These are phyloP conservation scores for Chimonanthus salicifolius DNA, from an alignment of 164 flowering plant genomes.

Conservation along the genomic window DNA sequence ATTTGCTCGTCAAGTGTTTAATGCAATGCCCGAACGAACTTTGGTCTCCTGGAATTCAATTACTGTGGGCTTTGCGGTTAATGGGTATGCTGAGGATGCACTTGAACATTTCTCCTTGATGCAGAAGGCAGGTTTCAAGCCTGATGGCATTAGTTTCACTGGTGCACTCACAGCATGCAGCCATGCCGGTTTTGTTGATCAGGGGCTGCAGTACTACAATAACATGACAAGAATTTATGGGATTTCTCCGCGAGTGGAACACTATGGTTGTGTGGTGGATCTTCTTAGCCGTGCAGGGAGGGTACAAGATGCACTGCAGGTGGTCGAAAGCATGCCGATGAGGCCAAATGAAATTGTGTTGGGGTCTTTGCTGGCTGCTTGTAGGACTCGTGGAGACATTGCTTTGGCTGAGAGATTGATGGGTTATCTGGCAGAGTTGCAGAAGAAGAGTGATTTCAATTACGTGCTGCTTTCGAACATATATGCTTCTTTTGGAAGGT, in stretches of 20 bases:
- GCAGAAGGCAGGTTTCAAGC: constrained; percentile 12
- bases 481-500: constrained; percentile 38
- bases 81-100: constrained; percentile 10
- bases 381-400: constrained; percentile 10
- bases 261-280: constrained; percentile 13
- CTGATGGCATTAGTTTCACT: constrained; percentile 9
- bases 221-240: constrained; percentile 3
- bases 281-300: constrained; percentile 14
- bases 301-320: constrained; percentile 8
- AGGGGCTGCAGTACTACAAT: constrained; percentile 11
- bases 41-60: constrained; percentile 15
- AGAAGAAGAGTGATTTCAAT: constrained; percentile 38
- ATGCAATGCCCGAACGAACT: constrained; percentile 2
- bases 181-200: constrained; percentile 9
- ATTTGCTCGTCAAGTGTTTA: constrained; percentile 9
- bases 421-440: constrained; percentile 27
- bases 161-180: constrained; percentile 15
- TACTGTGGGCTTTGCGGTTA: constrained; percentile 9
- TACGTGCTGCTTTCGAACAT: constrained; percentile 45
- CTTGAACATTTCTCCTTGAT: constrained; percentile 3
- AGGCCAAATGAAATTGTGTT: constrained; percentile 12
- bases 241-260: constrained; percentile 9
- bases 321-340: constrained; percentile 12
- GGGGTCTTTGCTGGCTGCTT: constrained; percentile 15
- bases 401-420: constrained; percentile 24